Evolutionary conservation across 768 basidiomycete species (phyloP).

Genomic region (Bullera alba): DNA sequence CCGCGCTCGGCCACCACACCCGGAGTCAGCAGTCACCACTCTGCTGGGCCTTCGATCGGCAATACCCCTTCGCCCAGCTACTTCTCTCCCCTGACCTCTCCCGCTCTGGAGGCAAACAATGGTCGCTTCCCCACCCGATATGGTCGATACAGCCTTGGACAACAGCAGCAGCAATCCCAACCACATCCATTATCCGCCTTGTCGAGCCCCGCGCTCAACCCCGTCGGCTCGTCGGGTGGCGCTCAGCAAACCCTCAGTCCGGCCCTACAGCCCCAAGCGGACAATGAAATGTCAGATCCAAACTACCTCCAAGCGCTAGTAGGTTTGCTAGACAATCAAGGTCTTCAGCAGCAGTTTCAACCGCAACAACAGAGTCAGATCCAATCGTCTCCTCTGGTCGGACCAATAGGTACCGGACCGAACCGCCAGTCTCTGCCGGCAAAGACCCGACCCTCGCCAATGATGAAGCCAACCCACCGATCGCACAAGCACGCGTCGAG

Average conservation of each 20-base stretch:
- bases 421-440: constrained; percentile 28
- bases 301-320: constrained; percentile 29
- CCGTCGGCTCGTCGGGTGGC: constrained; percentile 34
- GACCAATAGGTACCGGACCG: constrained; percentile 12
- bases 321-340: constrained; percentile 22
- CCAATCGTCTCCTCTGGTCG: constrained; percentile 8
- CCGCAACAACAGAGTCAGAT: constrained; percentile 1
- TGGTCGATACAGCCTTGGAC: constrained; percentile 16
- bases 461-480: constrained; percentile 43
- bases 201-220: constrained; percentile 34
- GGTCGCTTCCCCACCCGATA: constrained; percentile 9
- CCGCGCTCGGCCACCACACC: constrained; percentile 30
- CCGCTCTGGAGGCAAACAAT: constrained; percentile 42
- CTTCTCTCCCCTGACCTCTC: constrained; percentile 49
- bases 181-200: constrained; percentile 31
- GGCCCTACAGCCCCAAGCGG: constrained; percentile 32
- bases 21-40: constrained; percentile 17
- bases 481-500: constrained; percentile 10
- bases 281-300: constrained; percentile 24
- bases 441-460: constrained; percentile 39
- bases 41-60: neutral
- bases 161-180: constrained; percentile 8
- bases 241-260: constrained; percentile 42
- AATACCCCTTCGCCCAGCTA: constrained; percentile 35
- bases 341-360: neutral